phyloP scores from a whole-genome alignment of 208 protist species.

The Zelonia costaricensis region DNA sequence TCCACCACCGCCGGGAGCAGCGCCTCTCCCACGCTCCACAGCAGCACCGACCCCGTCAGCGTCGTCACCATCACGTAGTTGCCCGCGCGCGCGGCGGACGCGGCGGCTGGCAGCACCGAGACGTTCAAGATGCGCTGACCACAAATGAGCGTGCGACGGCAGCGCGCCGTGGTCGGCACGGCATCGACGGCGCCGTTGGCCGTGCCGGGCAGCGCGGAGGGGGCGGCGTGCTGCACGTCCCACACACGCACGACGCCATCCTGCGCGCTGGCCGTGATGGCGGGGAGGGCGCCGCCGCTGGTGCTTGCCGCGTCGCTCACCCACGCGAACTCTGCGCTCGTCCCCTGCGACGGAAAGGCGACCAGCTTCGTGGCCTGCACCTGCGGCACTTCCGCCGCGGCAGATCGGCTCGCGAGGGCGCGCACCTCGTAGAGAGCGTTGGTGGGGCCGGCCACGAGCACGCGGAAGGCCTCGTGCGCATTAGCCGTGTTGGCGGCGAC shows the following conservation, averaged over 20 bases:
- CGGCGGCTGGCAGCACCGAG: constrained; percentile 33
- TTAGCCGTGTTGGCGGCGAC: neutral
- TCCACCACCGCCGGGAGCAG: constrained; percentile 53
- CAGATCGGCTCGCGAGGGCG: constrained; percentile 4
- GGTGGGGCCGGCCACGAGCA: constrained; percentile 64
- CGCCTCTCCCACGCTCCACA: constrained; percentile 53
- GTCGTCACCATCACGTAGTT: constrained; percentile 29
- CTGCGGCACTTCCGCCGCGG: neutral
- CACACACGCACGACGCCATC: constrained; percentile 77
- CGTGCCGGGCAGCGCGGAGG: neutral
- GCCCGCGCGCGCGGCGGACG: constrained; percentile 5
- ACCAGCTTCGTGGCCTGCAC: constrained; percentile 51
- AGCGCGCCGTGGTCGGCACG: constrained; percentile 27
- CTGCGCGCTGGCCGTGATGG: constrained; percentile 69
- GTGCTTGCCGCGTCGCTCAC: constrained; percentile 23
- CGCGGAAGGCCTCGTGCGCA: constrained; percentile 29
- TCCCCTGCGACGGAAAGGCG: constrained; percentile 77
- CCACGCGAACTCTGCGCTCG: constrained; percentile 64
- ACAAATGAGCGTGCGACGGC: constrained; percentile 76
- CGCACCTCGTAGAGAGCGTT: constrained; percentile 52
- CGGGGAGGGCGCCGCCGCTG: constrained; percentile 17
- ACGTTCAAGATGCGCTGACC: constrained; percentile 78
- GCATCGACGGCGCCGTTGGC: neutral
- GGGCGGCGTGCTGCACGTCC: constrained; percentile 44
- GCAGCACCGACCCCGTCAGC: constrained; percentile 25